These are phyloP conservation scores for Amaranthus cruentus DNA, from an alignment of 148 eudicot species.

Conservation along the genomic window DNA sequence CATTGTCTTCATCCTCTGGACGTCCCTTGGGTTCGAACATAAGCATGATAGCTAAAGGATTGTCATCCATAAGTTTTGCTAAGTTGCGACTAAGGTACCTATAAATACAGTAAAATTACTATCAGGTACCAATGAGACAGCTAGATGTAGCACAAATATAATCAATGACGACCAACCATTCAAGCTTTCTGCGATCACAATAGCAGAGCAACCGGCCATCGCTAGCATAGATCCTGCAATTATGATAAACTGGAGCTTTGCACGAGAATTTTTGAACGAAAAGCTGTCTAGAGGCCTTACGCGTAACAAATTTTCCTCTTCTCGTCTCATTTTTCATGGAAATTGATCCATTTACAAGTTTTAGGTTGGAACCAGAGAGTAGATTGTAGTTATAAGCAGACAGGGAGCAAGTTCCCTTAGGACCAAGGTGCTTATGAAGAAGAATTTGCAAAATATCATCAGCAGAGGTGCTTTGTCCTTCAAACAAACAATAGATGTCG, in stretches of 20 bases:
- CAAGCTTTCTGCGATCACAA: constrained; percentile 91
- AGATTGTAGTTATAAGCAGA: constrained; percentile 68
- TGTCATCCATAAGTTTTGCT: constrained; percentile 84
- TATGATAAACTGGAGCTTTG: constrained; percentile 95
- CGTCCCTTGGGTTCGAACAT: constrained; percentile 97
- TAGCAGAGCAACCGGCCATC: constrained; percentile 90
- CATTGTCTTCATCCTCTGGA: constrained; percentile 95
- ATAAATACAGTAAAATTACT: constrained; percentile 15
- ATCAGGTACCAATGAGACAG: neutral
- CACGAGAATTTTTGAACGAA: constrained; percentile 96
- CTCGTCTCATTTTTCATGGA: constrained; percentile 44
- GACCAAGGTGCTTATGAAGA: constrained; percentile 65
- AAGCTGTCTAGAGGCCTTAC: constrained; percentile 68
- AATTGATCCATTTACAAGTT: constrained; percentile 33
- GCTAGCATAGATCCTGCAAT: constrained; percentile 93
- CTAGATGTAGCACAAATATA: constrained; percentile 10
- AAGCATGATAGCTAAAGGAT: constrained; percentile 87
- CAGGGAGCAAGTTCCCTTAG: constrained; percentile 69
- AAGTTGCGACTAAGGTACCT: constrained; percentile 80
- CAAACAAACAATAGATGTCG: constrained; percentile 49
- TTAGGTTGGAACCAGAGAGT: constrained; percentile 46
- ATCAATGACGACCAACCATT: constrained; percentile 58
- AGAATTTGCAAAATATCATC: constrained; percentile 44
- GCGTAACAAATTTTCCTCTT: constrained; percentile 45
- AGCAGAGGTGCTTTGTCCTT: constrained; percentile 30